phyloP scores from a whole-genome alignment of 176 grass and related monocot genomes.

The Avena insularis region DNA sequence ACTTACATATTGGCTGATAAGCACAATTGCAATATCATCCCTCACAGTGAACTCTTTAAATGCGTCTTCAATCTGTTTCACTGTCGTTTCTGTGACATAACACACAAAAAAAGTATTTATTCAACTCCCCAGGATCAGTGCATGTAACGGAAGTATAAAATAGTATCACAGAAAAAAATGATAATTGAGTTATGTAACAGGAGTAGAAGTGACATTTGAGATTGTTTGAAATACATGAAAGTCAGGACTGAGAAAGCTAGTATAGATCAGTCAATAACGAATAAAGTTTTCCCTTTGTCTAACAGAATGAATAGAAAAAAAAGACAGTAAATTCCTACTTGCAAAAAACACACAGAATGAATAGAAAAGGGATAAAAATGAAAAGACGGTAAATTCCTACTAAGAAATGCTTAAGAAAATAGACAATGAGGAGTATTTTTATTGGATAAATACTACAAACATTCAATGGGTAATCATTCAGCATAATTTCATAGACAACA shows the following conservation, averaged over 20 bases:
- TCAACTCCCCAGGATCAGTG: conserved; percentile 5
- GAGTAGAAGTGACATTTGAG: not conserved
- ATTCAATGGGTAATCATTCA: conserved; percentile 1
- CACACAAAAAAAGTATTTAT: conserved; percentile 1
- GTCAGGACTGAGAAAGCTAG: conserved; percentile 1
- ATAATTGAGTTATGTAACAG: not conserved
- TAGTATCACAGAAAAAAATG: conserved; percentile 1
- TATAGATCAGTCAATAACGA: conserved; percentile 12
- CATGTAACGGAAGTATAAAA: not conserved
- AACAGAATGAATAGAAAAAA: not conserved
- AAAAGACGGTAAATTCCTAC: not conserved
- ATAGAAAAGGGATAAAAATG: conserved; percentile 14
- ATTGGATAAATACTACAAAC: not conserved
- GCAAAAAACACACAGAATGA: not conserved
- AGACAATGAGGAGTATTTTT: not conserved
- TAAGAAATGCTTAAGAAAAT: conserved; percentile 36
- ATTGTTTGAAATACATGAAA: not conserved
- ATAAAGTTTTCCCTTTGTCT: not conserved
- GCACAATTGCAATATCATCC: conserved; percentile 78
- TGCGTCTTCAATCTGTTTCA: conserved; percentile 83
- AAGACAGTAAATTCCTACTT: not conserved
- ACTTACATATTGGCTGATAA: conserved; percentile 94
- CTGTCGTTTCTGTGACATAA: conserved; percentile 65
- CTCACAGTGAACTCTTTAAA: conserved; percentile 81
- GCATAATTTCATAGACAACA: not conserved